A percentile compares a stretch with the other conserved stretches of the same genome.
Evolutionary conservation across 108 stramenopile species (phyloP).

Genomic region (Cyclotella cryptica): DNA sequence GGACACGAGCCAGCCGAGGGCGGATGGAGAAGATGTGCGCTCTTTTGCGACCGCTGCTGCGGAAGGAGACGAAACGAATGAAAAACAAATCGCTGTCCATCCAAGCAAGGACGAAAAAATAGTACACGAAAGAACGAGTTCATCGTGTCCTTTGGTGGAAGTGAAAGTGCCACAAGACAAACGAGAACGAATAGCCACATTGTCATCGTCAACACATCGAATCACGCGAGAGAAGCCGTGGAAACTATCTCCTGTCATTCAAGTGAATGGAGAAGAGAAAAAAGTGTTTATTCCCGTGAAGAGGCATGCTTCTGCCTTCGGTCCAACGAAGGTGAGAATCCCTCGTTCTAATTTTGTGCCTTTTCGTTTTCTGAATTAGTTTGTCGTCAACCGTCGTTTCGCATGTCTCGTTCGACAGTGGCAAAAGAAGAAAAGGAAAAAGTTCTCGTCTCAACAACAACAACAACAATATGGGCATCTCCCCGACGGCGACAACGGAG

Average conservation of each 20-base stretch:
- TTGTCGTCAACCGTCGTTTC: too few relatives aligned
- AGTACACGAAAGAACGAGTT: too few relatives aligned
- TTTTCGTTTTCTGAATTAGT: too few relatives aligned
- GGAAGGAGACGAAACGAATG: too few relatives aligned
- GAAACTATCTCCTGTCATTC: not conserved
- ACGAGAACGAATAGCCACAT: not conserved
- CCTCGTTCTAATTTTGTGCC: not conserved
- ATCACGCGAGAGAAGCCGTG: not conserved
- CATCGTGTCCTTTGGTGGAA: too few relatives aligned
- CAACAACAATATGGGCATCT: slow-evolving; percentile 30
- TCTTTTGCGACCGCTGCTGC: too few relatives aligned
- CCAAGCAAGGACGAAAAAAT: too few relatives aligned
- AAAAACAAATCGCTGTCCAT: too few relatives aligned
- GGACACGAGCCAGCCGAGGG: too few relatives aligned
- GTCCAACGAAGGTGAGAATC: slow-evolving; percentile 40
- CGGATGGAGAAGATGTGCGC: too few relatives aligned
- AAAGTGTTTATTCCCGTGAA: slow-evolving; percentile 46
- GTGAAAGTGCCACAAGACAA: too few relatives aligned
- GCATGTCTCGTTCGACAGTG: too few relatives aligned
- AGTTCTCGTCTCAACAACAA: not conserved
- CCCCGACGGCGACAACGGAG: slow-evolving; percentile 58
- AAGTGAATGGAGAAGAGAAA: slow-evolving; percentile 26
- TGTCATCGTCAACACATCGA: not conserved
- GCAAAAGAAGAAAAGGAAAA: slow-evolving; percentile 18
- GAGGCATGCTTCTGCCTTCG: slow-evolving; percentile 30